Conservation (phyloP, 495 filamentous ascomycete genomes). For the Tuber borchii region DNA sequence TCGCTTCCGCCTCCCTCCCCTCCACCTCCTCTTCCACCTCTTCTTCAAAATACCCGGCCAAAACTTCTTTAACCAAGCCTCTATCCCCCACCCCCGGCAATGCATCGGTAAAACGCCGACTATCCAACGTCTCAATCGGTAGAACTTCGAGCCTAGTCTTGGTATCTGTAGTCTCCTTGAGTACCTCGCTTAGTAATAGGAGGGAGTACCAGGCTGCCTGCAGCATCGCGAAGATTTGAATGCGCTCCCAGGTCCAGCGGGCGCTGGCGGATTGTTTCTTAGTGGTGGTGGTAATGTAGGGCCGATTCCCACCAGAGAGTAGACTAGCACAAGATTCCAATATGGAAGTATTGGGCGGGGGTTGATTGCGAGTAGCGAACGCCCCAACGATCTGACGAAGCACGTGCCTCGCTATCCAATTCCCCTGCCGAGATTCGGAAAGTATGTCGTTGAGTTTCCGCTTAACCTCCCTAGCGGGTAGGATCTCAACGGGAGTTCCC, state of each 20-base stretch:
- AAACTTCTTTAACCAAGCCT: neutral
- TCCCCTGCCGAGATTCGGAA: neutral
- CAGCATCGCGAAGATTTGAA: slow-evolving; percentile 32
- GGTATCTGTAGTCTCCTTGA: neutral
- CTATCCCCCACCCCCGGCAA: neutral
- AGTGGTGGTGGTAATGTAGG: neutral
- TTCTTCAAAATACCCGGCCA: slow-evolving; percentile 1
- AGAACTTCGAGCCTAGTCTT: neutral
- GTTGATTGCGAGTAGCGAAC: slow-evolving; percentile 12
- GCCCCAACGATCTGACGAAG: slow-evolving; percentile 6
- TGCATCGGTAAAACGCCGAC: slow-evolving; percentile 12
- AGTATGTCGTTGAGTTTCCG: neutral
- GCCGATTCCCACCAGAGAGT: neutral
- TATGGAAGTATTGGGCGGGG: slow-evolving; percentile 6
- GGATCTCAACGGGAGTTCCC: neutral
- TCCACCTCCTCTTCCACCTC: slow-evolving; percentile 11
- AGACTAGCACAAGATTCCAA: slow-evolving; percentile 9
- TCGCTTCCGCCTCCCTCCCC: neutral
- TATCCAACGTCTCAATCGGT: slow-evolving; percentile 16
- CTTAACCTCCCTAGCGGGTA: neutral
- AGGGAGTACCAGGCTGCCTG: slow-evolving; percentile 39
- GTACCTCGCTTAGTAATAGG: slow-evolving; percentile 26
- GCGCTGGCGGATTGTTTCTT: neutral
- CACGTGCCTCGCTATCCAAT: slow-evolving; percentile 9
- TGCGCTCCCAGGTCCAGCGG: slow-evolving; percentile 32